These are phyloP conservation scores for Beauveria australis DNA, from an alignment of 2,329 filamentous ascomycete species.

Conservation along the genomic window DNA sequence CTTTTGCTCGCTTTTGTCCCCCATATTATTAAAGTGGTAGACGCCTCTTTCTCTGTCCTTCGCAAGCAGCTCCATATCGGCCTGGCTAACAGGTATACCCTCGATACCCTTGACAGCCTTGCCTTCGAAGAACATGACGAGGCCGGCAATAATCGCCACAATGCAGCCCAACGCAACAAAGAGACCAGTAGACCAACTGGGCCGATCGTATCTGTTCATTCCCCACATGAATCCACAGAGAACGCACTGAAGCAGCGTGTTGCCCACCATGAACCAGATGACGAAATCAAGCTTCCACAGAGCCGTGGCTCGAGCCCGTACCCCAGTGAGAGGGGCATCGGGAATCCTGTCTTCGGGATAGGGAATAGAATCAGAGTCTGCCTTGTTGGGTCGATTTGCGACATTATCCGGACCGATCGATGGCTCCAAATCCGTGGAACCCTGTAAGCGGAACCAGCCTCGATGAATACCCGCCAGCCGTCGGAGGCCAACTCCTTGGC, in stretches of 20 bases:
- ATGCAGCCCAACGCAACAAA: conserved; percentile 69
- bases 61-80: conserved; percentile 42
- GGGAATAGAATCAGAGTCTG: conserved; percentile 40
- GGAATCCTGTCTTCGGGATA: conserved; percentile 56
- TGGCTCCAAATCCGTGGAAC: conserved; percentile 50
- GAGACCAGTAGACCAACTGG: conserved; percentile 70
- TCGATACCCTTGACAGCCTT: conserved; percentile 64
- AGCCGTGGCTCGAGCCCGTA: conserved; percentile 57
- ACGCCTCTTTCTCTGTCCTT: conserved; percentile 47
- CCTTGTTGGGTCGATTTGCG: conserved; percentile 30
- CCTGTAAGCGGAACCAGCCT: conserved; percentile 66
- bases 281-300: conserved; percentile 74
- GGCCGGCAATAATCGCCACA: conserved; percentile 58
- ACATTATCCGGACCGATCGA: conserved; percentile 46
- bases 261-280: conserved; percentile 69
- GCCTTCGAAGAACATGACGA: conserved; percentile 64
- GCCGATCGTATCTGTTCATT: conserved; percentile 63
- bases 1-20: conserved; percentile 24
- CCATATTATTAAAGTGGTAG: conserved; percentile 42
- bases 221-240: conserved; percentile 80
- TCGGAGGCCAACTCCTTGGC: conserved; percentile 50
- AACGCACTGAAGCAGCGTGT: conserved; percentile 68
- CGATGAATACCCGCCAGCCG: conserved; percentile 66
- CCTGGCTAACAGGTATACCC: conserved; percentile 55
- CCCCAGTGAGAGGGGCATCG: conserved; percentile 60